Conservation (phyloP, 176 grass and related monocot genomes). For the Typha latifolia region DNA sequence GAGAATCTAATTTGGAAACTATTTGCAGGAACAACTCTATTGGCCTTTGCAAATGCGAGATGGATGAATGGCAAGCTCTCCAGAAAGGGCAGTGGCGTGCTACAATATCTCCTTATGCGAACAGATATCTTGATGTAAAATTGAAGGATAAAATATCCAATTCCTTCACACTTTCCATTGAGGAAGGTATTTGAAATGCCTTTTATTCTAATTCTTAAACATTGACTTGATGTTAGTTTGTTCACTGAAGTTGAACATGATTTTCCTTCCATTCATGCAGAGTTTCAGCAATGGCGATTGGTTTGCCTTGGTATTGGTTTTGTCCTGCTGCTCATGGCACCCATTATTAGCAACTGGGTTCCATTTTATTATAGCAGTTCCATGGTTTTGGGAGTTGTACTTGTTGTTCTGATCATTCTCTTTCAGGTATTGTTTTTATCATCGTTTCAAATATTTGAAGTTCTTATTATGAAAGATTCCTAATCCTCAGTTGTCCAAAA, state of each 20-base stretch:
- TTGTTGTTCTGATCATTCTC: slow-evolving; percentile 77
- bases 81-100: slow-evolving; percentile 58
- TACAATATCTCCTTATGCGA: slow-evolving; percentile 56
- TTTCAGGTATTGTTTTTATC: slow-evolving; percentile 64
- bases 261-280: slow-evolving; percentile 31
- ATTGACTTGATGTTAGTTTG: too few species aligned
- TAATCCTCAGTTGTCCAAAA: background rate
- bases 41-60: slow-evolving; percentile 57
- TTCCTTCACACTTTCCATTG: slow-evolving; percentile 62
- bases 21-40: slow-evolving; percentile 58
- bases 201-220: background rate
- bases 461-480: background rate
- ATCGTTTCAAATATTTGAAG: background rate
- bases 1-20: background rate
- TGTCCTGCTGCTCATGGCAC: slow-evolving; percentile 56
- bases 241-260: background rate
- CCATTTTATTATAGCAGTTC: slow-evolving; percentile 95
- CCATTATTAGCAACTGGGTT: slow-evolving; percentile 78
- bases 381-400: slow-evolving; percentile 77
- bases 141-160: slow-evolving; percentile 54
- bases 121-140: slow-evolving; percentile 75
- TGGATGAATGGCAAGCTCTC: slow-evolving; percentile 56
- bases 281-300: slow-evolving; percentile 80
- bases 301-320: slow-evolving; percentile 77
- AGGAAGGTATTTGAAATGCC: slow-evolving; percentile 41